A percentile compares a stretch with the other conserved stretches of the same genome.
These are phyloP conservation scores for Elsinoe batatas DNA, from an alignment of 2,329 filamentous ascomycete species.

Conservation along the genomic window DNA sequence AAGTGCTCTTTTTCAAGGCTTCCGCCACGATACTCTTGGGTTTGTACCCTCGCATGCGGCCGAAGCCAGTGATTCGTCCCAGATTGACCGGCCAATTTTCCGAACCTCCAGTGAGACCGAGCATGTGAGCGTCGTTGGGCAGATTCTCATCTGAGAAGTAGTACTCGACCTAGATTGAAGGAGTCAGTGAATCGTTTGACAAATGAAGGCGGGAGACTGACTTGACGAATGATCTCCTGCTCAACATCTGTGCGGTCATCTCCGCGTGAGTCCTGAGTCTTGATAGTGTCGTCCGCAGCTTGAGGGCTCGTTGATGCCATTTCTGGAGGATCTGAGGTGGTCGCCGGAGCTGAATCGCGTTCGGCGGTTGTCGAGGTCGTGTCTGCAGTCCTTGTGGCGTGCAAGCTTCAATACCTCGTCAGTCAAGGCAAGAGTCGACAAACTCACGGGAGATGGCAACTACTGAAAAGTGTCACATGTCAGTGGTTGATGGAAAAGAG, in stretches of 20 bases:
- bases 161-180: slow-evolving; percentile 33
- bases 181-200: not conserved
- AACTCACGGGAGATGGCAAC: too few species aligned
- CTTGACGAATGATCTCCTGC: slow-evolving; percentile 17
- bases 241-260: slow-evolving; percentile 18
- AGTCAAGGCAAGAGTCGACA: too few species aligned
- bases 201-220: not conserved
- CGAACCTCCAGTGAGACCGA: slow-evolving; percentile 31
- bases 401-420: too few species aligned
- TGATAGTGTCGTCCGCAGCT: not conserved
- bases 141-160: slow-evolving; percentile 44
- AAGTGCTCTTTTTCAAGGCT: slow-evolving; percentile 33
- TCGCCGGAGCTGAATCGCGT: too few species aligned
- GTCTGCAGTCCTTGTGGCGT: too few species aligned
- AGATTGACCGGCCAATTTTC: slow-evolving; percentile 36
- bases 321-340: too few species aligned
- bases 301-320: too few species aligned
- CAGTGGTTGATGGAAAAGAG: too few species aligned
- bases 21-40: slow-evolving; percentile 29
- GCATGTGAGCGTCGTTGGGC: slow-evolving; percentile 32
- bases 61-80: slow-evolving; percentile 35
- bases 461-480: too few species aligned
- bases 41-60: slow-evolving; percentile 38
- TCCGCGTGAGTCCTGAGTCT: not conserved
- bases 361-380: too few species aligned